These are phyloP conservation scores for Hypoxylon subgilvum DNA, from an alignment of 495 filamentous ascomycete genomes.

Conservation along the genomic window DNA sequence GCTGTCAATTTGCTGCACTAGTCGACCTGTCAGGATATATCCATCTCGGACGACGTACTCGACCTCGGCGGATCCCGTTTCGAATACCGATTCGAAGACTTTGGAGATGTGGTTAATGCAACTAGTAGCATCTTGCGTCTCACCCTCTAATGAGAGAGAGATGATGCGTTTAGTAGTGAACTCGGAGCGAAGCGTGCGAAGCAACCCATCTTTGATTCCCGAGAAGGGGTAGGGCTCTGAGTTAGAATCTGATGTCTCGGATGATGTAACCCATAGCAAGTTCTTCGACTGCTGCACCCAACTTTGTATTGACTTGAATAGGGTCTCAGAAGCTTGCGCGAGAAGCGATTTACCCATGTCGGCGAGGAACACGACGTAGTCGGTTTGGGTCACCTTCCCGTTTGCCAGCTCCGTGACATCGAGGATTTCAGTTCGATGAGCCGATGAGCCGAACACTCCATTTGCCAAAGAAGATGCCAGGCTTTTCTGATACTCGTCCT, in stretches of 20 bases:
- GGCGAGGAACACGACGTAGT: conserved; percentile 46
- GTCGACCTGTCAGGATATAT: not conserved
- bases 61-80: not conserved
- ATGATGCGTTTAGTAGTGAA: conserved; percentile 17
- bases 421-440: too few relatives aligned
- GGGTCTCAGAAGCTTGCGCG: not conserved
- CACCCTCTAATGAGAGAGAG: conserved; percentile 20
- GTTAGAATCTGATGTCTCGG: not conserved
- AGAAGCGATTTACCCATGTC: conserved; percentile 53
- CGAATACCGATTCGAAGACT: not conserved
- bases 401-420: too few relatives aligned
- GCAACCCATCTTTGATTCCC: conserved; percentile 24
- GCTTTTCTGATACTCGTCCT: too few relatives aligned
- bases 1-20: too few relatives aligned
- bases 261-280: not conserved
- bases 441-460: too few relatives aligned
- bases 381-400: too few relatives aligned
- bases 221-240: not conserved
- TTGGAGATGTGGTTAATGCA: conserved; percentile 9
- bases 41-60: not conserved
- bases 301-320: not conserved
- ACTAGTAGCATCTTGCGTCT: not conserved
- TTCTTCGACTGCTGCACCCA: not conserved
- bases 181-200: conserved; percentile 28
- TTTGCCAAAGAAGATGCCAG: too few relatives aligned